phyloP scores from a whole-genome alignment of 2,329 filamentous ascomycete species.

The Hymenoscyphus occultus region DNA sequence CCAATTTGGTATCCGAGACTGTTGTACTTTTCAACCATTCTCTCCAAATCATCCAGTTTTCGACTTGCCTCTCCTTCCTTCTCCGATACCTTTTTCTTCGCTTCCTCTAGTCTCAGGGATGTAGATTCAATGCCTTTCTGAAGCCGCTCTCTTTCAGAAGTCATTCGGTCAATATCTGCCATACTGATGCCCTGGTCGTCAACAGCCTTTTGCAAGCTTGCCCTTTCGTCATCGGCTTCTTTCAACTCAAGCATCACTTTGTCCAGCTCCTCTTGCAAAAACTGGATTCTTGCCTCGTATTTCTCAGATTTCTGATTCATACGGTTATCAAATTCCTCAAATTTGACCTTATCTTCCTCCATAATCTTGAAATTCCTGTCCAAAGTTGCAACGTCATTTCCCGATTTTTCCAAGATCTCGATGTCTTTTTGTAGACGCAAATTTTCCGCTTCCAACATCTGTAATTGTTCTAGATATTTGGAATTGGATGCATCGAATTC shows the following conservation, averaged over 20 bases:
- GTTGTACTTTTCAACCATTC: constrained; percentile 87
- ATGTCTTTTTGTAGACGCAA: constrained; percentile 79
- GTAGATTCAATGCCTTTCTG: constrained; percentile 82
- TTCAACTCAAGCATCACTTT: constrained; percentile 72
- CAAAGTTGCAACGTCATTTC: constrained; percentile 76
- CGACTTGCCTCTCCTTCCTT: constrained; percentile 83
- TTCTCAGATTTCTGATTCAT: constrained; percentile 85
- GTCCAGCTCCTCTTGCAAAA: constrained; percentile 82
- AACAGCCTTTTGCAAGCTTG: constrained; percentile 76
- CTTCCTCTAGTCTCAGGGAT: constrained; percentile 73
- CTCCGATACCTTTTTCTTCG: constrained; percentile 77
- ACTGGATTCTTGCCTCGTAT: constrained; percentile 74
- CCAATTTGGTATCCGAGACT: constrained; percentile 90
- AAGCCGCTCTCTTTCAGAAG: constrained; percentile 87
- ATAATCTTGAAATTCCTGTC: constrained; percentile 91
- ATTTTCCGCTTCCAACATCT: constrained; percentile 83
- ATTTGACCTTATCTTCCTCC: constrained; percentile 91
- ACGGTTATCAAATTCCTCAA: constrained; percentile 87
- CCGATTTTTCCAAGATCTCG: constrained; percentile 82
- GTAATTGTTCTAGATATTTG: constrained; percentile 78
- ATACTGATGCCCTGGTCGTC: constrained; percentile 94
- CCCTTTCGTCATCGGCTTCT: constrained; percentile 79
- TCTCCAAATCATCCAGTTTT: constrained; percentile 89
- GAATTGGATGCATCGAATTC: constrained; percentile 85
- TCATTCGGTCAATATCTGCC: constrained; percentile 99